These are phyloP conservation scores for Epithele typhae DNA, from an alignment of 768 basidiomycete species.

Conservation along the genomic window DNA sequence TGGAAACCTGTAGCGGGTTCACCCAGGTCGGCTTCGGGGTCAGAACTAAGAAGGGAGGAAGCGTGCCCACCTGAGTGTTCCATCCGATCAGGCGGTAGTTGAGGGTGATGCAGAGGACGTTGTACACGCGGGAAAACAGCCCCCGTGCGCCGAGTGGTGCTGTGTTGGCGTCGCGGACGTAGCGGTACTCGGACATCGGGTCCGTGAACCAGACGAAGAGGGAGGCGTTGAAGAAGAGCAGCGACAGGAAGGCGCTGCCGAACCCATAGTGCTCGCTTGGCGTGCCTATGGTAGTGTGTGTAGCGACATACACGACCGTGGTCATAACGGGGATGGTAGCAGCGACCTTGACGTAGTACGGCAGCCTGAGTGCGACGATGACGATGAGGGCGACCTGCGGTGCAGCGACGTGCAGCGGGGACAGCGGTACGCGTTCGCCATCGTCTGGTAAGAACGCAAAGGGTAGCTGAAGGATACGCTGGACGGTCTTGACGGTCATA, in stretches of 20 bases:
- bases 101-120: conserved; percentile 3
- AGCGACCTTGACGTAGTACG: background rate
- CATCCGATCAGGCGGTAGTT: conserved; percentile 17
- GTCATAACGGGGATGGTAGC: background rate
- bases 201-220: conserved; percentile 5
- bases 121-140: conserved; percentile 2
- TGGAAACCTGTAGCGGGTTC: conserved; percentile 3
- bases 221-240: conserved; percentile 2
- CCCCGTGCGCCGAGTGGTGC: background rate
- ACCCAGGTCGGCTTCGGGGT: background rate
- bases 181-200: conserved; percentile 6
- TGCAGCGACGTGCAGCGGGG: background rate
- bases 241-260: conserved; percentile 5
- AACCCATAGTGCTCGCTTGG: conserved; percentile 1
- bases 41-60: background rate
- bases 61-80: conserved; percentile 13
- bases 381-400: background rate
- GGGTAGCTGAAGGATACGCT: no score
- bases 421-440: no score
- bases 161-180: background rate
- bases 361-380: background rate
- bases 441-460: no score
- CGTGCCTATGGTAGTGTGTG: background rate
- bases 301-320: background rate
- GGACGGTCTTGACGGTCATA: no score